Base-by-base conservation (phyloP, 169 alveolate genomes). In the Plasmodium cynomolgi region DNA sequence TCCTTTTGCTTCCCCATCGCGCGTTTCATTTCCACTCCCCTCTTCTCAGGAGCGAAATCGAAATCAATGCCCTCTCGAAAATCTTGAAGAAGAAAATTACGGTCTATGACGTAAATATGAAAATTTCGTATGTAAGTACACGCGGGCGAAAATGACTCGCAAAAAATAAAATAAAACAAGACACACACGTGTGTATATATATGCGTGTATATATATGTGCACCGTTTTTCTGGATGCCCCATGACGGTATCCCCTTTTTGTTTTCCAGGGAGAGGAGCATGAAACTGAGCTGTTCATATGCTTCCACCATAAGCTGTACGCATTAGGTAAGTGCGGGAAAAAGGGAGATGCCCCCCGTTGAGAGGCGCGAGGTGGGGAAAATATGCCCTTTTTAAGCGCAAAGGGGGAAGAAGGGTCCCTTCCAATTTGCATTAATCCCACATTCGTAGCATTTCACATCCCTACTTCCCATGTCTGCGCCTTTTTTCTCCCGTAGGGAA, bases 21-120 rank as follows among this genome's bases (percentile, higher is more conserved):
- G 73, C 7, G 9, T 80, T 80, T 13, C 71, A 9, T 26, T 62
- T 58, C 9, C 71, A 74, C 29, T 44, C 34, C 26, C 54, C 15
- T 8, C 26, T 54, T 44, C 73, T 20, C 47, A 88, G 94, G 83
- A 88, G 94, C 75, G 94, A 88, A 88, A 88, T 88, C 20, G 94
- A 88, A 88, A 88, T 88, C 72, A 88, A 44, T n/a, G 94, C 94
- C 13, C 58, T 88, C 11, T 88, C 94, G 73, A 88, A 56, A 41
- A 88, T 88, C 3, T 31, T 88, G 44, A 26, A 88, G 54, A 88
- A 77, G 41, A 88, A 88, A 88, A 88, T 88, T 74, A 88, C 94
- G 0, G 94, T 88, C 56, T 81, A 80, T 41, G 94, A 88, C 23
- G 74, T 80, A 56, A 88, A 88, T 44, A 88, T 88, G 90, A 44